Percentiles rank a stretch among this genome's conserved stretches.
Conservation (phyloP, 306 rosid genomes). For the Carpinus viminea region DNA sequence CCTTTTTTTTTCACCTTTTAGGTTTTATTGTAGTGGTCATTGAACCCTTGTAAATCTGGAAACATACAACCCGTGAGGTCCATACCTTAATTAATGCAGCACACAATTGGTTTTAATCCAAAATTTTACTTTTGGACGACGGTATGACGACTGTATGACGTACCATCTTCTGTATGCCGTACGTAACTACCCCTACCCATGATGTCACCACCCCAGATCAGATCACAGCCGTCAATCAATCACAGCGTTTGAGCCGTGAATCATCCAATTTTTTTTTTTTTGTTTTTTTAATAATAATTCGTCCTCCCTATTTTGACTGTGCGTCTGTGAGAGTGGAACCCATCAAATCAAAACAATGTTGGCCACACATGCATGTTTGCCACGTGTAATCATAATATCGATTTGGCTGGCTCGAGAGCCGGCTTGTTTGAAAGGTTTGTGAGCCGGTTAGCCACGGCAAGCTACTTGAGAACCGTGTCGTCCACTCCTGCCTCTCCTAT, state of each 20-base stretch:
- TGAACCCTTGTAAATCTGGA: background rate
- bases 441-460: background rate
- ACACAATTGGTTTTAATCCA: conserved; percentile 1
- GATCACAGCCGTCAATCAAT: background rate
- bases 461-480: too few relatives aligned
- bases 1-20: too few relatives aligned
- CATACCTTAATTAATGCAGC: background rate
- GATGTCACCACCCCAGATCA: background rate
- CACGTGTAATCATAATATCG: too few relatives aligned
- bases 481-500: too few relatives aligned
- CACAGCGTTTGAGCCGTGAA: background rate
- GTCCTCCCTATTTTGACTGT: background rate
- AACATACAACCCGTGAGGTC: background rate
- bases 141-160: background rate
- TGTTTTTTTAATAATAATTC: background rate
- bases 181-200: background rate
- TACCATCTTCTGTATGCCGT: background rate
- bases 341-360: too few relatives aligned
- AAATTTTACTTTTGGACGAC: background rate
- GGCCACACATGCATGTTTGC: too few relatives aligned
- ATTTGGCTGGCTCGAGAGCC: background rate
- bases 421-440: background rate
- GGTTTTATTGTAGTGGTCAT: too few relatives aligned
- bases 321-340: background rate
- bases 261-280: background rate